Percentiles rank a stretch among this genome's conserved stretches.
phyloP scores from a whole-genome alignment of 257 asterid species.

The Solanum sejunctum region DNA sequence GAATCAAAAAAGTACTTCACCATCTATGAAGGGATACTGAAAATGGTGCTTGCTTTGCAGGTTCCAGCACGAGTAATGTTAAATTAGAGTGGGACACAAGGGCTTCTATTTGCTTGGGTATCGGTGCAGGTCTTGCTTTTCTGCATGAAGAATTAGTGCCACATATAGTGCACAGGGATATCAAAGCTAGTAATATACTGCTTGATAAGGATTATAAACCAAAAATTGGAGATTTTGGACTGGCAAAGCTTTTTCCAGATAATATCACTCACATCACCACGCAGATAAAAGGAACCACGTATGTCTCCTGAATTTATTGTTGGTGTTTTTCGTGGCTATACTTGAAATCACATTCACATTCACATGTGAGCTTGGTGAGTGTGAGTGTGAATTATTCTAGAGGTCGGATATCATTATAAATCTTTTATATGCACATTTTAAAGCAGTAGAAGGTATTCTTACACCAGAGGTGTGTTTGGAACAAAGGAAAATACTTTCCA shows the following conservation, averaged over 20 bases:
- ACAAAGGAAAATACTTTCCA: background rate
- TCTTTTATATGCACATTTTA: background rate
- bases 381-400: background rate
- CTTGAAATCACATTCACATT: background rate
- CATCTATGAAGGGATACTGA: background rate
- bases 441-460: background rate
- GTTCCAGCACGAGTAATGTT: constrained; percentile 20
- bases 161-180: constrained; percentile 79
- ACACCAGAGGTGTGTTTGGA: background rate
- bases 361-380: background rate
- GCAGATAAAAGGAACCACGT: constrained; percentile 83
- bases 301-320: constrained; percentile 15
- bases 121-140: constrained; percentile 71
- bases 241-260: constrained; percentile 91
- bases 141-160: constrained; percentile 84
- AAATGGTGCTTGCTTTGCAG: constrained; percentile 19
- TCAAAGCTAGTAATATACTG: constrained; percentile 87
- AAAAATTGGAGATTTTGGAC: constrained; percentile 92
- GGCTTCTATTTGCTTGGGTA: constrained; percentile 67
- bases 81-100: constrained; percentile 60
- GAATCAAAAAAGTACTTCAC: background rate
- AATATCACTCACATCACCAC: constrained; percentile 91
- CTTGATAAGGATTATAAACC: constrained; percentile 57
- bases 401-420: background rate
- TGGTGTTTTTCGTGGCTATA: background rate